Conservation (phyloP, 148 eudicot genomes). For the Nepenthes gracilis region DNA sequence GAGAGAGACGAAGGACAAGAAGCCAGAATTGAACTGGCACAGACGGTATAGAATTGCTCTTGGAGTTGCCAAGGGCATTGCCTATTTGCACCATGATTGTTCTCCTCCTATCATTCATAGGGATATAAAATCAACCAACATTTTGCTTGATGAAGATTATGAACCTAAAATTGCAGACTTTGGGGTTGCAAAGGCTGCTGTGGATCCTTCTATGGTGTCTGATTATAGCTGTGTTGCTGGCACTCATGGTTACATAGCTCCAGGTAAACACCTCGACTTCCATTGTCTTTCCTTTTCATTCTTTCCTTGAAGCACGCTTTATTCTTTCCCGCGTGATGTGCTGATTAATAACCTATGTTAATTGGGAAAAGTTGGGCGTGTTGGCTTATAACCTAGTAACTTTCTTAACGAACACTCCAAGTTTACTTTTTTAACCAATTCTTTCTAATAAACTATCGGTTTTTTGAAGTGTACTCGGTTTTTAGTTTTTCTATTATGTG, state of each 20-base stretch:
- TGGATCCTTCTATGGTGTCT: neutral
- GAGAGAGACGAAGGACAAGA: constrained; percentile 32
- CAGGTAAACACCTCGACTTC: neutral
- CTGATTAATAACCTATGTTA: no score
- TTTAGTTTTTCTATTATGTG: no score
- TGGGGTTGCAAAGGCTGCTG: neutral
- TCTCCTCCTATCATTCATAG: constrained; percentile 7
- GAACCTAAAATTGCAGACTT: constrained; percentile 3
- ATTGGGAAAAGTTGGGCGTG: no score
- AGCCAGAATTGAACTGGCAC: constrained; percentile 62
- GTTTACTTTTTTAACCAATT: no score
- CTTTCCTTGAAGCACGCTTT: no score
- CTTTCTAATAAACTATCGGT: neutral
- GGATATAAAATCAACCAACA: constrained; percentile 1
- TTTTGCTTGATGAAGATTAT: neutral
- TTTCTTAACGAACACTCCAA: no score
- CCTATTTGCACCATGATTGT: constrained; percentile 89
- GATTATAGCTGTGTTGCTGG: neutral
- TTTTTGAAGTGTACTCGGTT: no score
- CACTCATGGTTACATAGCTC: constrained; percentile 1
- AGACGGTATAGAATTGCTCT: constrained; percentile 62
- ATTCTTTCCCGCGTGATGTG: no score
- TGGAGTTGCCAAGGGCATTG: constrained; percentile 83
- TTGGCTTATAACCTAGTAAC: no score
- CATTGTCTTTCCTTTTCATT: no score